Evolutionary conservation across 495 filamentous ascomycete species (phyloP).

Genomic region (Cudoniella acicularis): DNA sequence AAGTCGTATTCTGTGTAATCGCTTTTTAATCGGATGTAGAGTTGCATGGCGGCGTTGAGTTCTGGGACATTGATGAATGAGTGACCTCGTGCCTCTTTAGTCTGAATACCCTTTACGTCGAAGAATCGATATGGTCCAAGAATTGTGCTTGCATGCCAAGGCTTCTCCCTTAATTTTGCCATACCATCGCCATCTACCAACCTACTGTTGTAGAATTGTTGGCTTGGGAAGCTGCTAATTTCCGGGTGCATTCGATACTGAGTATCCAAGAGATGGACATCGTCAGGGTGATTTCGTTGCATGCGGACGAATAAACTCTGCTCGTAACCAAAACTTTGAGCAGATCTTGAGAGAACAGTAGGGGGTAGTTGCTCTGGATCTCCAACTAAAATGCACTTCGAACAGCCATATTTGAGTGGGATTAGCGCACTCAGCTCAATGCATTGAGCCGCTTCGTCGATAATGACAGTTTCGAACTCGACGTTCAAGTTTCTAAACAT

Average conservation of each 20-base stretch:
- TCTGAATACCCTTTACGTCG: conserved; percentile 86
- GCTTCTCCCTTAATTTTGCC: conserved; percentile 64
- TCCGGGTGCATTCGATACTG: conserved; percentile 99
- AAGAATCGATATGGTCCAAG: conserved; percentile 97
- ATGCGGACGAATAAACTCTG: conserved; percentile 98
- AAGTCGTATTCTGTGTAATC: conserved; percentile 70
- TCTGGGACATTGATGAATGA: conserved; percentile 90
- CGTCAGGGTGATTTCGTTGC: conserved; percentile 83
- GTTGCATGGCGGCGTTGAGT: conserved; percentile 73
- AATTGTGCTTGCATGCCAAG: conserved; percentile 79
- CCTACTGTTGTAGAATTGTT: conserved; percentile 84
- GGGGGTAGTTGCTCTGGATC: conserved; percentile 97
- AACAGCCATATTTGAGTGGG: conserved; percentile 93
- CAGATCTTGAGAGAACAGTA: conserved; percentile 90
- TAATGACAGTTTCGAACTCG: conserved; percentile 97
- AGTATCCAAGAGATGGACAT: conserved; percentile 91
- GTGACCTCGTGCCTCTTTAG: conserved; percentile 69
- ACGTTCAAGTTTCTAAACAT: conserved; percentile 94
- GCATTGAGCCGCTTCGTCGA: conserved; percentile 97
- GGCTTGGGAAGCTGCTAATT: conserved; percentile 85
- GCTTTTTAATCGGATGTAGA: conserved; percentile 71
- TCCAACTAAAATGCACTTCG: conserved; percentile 94
- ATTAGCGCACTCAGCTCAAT: conserved; percentile 96
- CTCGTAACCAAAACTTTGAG: conserved; percentile 90
- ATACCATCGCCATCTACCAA: conserved; percentile 83